phyloP scores from a whole-genome alignment of 768 basidiomycete species.

The Dictyophora rubrovolvata region DNA sequence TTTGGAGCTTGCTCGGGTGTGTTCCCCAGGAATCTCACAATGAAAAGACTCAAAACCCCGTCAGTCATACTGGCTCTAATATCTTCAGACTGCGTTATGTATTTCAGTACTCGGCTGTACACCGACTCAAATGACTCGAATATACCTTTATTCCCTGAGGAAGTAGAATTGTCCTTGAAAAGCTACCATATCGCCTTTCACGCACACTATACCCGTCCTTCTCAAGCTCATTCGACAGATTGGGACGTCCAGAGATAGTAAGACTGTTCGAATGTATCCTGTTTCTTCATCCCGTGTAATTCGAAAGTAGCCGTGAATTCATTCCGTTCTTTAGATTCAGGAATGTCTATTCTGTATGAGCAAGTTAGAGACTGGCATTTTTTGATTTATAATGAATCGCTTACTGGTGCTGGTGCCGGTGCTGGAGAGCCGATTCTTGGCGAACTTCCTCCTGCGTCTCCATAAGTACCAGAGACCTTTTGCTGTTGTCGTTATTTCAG shows the following conservation, averaged over 20 bases:
- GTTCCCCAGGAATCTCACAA: conserved; percentile 37
- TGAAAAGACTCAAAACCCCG: conserved; percentile 39
- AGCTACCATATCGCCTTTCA: conserved; percentile 40
- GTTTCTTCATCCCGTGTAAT: conserved; percentile 42
- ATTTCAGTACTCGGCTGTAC: not conserved
- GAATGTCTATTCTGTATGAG: conserved; percentile 28
- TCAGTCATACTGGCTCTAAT: conserved; percentile 39
- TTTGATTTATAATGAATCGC: conserved; percentile 15
- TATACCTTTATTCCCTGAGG: conserved; percentile 41
- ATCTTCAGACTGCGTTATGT: conserved; percentile 26
- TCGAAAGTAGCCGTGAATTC: conserved; percentile 44
- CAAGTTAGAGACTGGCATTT: not conserved
- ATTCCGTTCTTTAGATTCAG: conserved; percentile 32
- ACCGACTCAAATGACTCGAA: not conserved
- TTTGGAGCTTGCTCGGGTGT: conserved; percentile 33
- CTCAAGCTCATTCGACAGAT: conserved; percentile 21
- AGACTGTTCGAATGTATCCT: conserved; percentile 38
- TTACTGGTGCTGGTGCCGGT: conserved; percentile 31
- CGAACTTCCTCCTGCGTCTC: conserved; percentile 26
- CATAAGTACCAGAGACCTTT: conserved; percentile 40
- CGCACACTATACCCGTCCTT: conserved; percentile 31
- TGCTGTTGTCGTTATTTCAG: conserved; percentile 68
- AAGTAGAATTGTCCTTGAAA: conserved; percentile 37
- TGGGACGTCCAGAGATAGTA: conserved; percentile 36
- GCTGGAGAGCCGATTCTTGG: conserved; percentile 32